Evolutionary conservation across 2,329 filamentous ascomycete species (phyloP), one percentile per base, ranked within the genome.

Genomic region (Cladosporium austrohemisphaericum): DNA sequence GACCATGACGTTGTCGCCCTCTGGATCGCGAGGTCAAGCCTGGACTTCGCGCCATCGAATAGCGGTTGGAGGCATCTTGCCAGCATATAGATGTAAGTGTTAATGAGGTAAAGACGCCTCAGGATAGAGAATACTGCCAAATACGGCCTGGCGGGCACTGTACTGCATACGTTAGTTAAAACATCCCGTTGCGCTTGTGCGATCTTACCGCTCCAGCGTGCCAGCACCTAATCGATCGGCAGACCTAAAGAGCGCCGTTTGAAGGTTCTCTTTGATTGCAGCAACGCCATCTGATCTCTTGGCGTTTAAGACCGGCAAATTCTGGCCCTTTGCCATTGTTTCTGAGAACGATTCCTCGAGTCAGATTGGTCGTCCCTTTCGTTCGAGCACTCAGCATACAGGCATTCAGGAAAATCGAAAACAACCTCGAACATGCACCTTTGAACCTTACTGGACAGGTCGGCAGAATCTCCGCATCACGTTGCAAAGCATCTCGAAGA

Each of bases 151-250:
- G 33, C 44, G 33, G 43, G 44, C 28, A 25, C 16, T 29, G 44
- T 47, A 47, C n/a, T n/a, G n/a, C n/a, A n/a, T n/a, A n/a, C n/a
- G n/a, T n/a, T 47, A 47, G 44, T 47, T 38, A 36, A 47, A 47
- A 47, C 44, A 38, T 47, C 44, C 23, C 33, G 25, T 36, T 47
- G 44, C 44, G 44, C 44, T 47, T 47, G 44, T 47, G 44, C 44
- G 33, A 47, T 47, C 44, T 37, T 47, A 47, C 44, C 44, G 44
- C 32, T 47, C 14, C 8, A 25, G 22, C 22, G 20, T 44, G 37
- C 28, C 20, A 26, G 23, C 41, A 25, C 20, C 18, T 45, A 35
- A 23, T 41, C 41, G 44, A 47, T 47, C 44, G 44, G 44, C 32
- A 29, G 28, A 28, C 18, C 25, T 37, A 47, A 5, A 38, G 44